Evolutionary conservation across 345 rosid species (phyloP).

Genomic region (Acer saccharum): DNA sequence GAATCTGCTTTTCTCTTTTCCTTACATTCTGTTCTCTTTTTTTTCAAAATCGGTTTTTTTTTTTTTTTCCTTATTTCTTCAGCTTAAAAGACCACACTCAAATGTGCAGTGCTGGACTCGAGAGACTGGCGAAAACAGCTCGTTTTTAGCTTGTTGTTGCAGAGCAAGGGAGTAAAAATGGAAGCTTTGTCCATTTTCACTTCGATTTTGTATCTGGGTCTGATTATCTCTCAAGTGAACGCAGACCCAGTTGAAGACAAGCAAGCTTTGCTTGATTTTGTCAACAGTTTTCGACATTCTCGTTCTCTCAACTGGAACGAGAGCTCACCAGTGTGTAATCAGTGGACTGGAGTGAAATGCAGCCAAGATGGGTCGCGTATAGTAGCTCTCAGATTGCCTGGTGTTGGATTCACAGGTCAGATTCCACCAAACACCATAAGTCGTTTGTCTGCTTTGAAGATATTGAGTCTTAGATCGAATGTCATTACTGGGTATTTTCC

Average conservation of each 20-base stretch:
- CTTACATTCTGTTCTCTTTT: slow-evolving; percentile 42
- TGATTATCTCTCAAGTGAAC: slow-evolving; percentile 32
- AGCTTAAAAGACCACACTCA: slow-evolving; percentile 20
- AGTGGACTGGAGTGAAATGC: slow-evolving; percentile 86
- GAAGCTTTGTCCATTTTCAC: slow-evolving; percentile 36
- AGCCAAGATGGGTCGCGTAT: slow-evolving; percentile 50
- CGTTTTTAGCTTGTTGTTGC: slow-evolving; percentile 37
- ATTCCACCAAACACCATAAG: slow-evolving; percentile 74
- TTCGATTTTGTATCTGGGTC: slow-evolving; percentile 37
- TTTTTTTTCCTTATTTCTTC: slow-evolving; percentile 14
- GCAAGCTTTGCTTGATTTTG: slow-evolving; percentile 75
- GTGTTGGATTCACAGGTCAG: slow-evolving; percentile 68
- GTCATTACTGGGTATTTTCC: slow-evolving; percentile 65
- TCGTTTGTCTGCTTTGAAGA: slow-evolving; percentile 69
- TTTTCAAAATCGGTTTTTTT: slow-evolving; percentile 21
- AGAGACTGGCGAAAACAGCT: slow-evolving; percentile 50
- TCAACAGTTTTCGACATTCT: slow-evolving; percentile 42
- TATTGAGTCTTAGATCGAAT: slow-evolving; percentile 85
- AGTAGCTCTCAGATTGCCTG: slow-evolving; percentile 77
- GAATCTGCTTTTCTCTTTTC: slow-evolving; percentile 42
- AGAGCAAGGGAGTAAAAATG: slow-evolving; percentile 27
- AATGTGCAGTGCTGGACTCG: slow-evolving; percentile 6
- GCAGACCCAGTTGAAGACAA: slow-evolving; percentile 67
- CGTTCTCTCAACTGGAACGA: slow-evolving; percentile 67
- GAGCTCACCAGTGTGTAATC: slow-evolving; percentile 49